Evolutionary conservation across 306 rosid genomes (phyloP).

Genomic region (Trifolium pratense): DNA sequence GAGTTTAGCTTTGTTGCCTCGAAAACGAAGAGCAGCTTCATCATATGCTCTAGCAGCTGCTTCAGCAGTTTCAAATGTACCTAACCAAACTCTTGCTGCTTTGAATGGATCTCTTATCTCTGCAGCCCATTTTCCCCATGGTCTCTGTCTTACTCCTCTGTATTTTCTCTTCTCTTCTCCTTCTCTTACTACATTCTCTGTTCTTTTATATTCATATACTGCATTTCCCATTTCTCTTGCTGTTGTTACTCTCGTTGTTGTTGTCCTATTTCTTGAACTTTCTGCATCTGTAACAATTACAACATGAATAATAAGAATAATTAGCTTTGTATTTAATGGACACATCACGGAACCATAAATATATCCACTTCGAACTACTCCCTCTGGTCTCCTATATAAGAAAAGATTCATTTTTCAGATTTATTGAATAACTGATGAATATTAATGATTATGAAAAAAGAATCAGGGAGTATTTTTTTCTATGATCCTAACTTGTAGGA

Average conservation of each 20-base stretch:
- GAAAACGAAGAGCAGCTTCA: conserved; percentile 66
- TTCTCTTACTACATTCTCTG: conserved; percentile 22
- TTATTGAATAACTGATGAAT: too few relatives aligned
- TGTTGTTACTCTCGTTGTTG: not conserved
- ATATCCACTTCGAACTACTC: too few relatives aligned
- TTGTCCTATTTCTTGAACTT: conserved; percentile 29
- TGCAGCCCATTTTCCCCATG: conserved; percentile 84
- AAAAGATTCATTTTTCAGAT: too few relatives aligned
- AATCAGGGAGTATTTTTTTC: too few relatives aligned
- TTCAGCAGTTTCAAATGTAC: conserved; percentile 68
- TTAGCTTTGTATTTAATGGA: not conserved
- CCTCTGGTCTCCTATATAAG: too few relatives aligned
- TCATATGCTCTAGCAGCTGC: conserved; percentile 71
- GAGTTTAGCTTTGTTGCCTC: conserved; percentile 76
- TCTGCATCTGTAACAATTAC: conserved; percentile 28
- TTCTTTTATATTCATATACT: conserved; percentile 53
- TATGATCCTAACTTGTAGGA: too few relatives aligned
- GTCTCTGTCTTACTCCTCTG: conserved; percentile 78
- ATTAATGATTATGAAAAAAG: too few relatives aligned
- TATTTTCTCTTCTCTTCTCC: conserved; percentile 54
- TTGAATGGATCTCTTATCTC: conserved; percentile 74
- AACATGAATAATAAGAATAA: not conserved
- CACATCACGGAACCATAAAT: not conserved
- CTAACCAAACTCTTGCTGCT: conserved; percentile 73
- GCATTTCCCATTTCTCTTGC: conserved; percentile 29